phyloP scores from a whole-genome alignment of 2,329 filamentous ascomycete genomes.

The Pestalotiopsis sp. region DNA sequence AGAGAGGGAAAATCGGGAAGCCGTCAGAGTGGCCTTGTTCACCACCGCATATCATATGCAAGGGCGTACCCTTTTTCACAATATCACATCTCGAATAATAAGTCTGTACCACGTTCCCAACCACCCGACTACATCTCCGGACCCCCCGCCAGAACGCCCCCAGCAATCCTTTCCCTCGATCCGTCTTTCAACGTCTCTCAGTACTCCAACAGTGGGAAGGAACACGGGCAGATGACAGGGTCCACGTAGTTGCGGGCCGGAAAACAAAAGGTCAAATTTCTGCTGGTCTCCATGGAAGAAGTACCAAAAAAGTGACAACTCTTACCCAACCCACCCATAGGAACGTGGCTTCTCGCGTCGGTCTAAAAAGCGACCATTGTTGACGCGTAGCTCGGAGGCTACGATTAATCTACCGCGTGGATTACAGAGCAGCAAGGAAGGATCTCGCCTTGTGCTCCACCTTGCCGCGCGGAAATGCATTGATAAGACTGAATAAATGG shows the following conservation, averaged over 20 bases:
- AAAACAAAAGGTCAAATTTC: slow-evolving; percentile 13
- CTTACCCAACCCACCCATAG: slow-evolving; percentile 12
- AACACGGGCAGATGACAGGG: slow-evolving; percentile 8
- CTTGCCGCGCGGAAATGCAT: slow-evolving; percentile 63
- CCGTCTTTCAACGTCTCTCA: not conserved
- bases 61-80: too few species aligned
- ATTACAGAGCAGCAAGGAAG: slow-evolving; percentile 78
- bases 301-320: slow-evolving; percentile 4
- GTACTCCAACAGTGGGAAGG: not conserved
- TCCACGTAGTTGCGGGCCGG: slow-evolving; percentile 3
- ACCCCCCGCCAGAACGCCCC: not conserved
- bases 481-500: not conserved
- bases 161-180: not conserved
- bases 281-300: not conserved
- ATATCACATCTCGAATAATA: not conserved
- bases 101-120: slow-evolving; percentile 10
- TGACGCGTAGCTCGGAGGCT: slow-evolving; percentile 13
- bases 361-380: slow-evolving; percentile 10
- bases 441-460: slow-evolving; percentile 76
- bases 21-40: too few species aligned
- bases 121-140: slow-evolving; percentile 6
- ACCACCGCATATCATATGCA: too few species aligned
- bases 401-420: slow-evolving; percentile 66
- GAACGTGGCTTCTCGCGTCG: slow-evolving; percentile 10
- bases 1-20: too few species aligned